These are phyloP conservation scores for Diversispora eburnea DNA, from an alignment of 192 early-diverging fungal species.

Conservation along the genomic window DNA sequence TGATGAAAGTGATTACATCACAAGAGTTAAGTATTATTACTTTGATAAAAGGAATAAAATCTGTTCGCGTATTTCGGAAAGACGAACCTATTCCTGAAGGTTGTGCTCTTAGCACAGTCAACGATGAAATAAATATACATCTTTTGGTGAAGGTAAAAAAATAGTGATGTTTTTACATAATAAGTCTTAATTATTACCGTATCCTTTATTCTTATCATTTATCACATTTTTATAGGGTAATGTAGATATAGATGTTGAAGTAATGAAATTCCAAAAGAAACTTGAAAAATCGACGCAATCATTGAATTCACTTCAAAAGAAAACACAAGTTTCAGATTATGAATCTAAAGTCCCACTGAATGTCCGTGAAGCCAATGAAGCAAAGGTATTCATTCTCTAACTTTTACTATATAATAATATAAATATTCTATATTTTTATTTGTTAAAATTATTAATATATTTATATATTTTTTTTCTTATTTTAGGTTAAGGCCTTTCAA, in stretches of 20 bases:
- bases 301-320: slow-evolving; percentile 58
- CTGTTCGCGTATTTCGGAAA: slow-evolving; percentile 56
- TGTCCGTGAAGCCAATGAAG: slow-evolving; percentile 66
- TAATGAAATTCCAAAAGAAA: slow-evolving; percentile 76
- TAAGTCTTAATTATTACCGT: background rate
- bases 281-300: slow-evolving; percentile 61
- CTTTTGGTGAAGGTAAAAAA: slow-evolving; percentile 67
- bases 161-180: background rate
- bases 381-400: no score
- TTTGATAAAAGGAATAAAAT: slow-evolving; percentile 71
- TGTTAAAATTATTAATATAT: background rate
- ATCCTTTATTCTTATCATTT: background rate
- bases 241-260: slow-evolving; percentile 81
- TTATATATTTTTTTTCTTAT: background rate
- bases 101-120: slow-evolving; percentile 69
- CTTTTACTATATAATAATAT: background rate
- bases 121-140: slow-evolving; percentile 67
- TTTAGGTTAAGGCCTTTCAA: slow-evolving; percentile 65
- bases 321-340: slow-evolving; percentile 67
- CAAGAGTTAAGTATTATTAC: slow-evolving; percentile 65
- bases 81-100: slow-evolving; percentile 65
- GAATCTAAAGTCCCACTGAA: slow-evolving; percentile 62
- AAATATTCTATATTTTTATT: background rate
- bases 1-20: slow-evolving; percentile 46
- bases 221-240: slow-evolving; percentile 20